These are phyloP conservation scores for Eimeria maxima DNA, from an alignment of 169 alveolate genomes.

Conservation along the genomic window DNA sequence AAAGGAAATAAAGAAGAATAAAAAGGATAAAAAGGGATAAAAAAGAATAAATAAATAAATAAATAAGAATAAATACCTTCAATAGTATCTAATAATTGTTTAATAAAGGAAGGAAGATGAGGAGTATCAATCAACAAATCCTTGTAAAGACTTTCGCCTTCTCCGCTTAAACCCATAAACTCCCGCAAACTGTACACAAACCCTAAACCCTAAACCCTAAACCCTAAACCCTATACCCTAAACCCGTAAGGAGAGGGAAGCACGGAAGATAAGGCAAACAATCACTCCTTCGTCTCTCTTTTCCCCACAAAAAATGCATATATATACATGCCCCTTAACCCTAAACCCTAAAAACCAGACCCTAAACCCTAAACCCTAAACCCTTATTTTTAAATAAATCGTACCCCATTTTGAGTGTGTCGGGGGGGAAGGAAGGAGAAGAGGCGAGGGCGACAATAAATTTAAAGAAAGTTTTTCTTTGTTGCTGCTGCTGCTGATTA, in stretches of 20 bases:
- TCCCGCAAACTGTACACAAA: constrained; percentile 65
- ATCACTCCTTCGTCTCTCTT: too few species aligned
- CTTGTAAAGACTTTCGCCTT: constrained; percentile 38
- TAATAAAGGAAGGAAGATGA: constrained; percentile 56
- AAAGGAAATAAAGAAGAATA: background rate
- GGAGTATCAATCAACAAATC: constrained; percentile 73
- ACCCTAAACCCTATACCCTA: constrained; percentile 52
- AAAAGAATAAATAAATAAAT: too few species aligned
- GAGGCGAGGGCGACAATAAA: constrained; percentile 17
- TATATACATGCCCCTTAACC: background rate
- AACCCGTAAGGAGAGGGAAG: background rate
- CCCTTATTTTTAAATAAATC: background rate
- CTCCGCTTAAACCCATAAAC: constrained; percentile 65
- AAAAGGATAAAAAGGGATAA: too few species aligned
- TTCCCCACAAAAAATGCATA: too few species aligned
- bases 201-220: constrained; percentile 34
- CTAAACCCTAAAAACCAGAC: background rate
- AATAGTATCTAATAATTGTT: constrained; percentile 9
- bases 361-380: constrained; percentile 57
- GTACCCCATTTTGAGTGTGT: constrained; percentile 40
- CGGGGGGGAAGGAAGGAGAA: constrained; percentile 28
- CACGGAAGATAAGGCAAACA: too few species aligned
- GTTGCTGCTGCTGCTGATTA: too few species aligned
- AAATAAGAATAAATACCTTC: constrained; percentile 2
- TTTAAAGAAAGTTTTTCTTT: background rate